Base-by-base conservation (phyloP, 805 yeast species). In the Pichia kluyveri region DNA sequence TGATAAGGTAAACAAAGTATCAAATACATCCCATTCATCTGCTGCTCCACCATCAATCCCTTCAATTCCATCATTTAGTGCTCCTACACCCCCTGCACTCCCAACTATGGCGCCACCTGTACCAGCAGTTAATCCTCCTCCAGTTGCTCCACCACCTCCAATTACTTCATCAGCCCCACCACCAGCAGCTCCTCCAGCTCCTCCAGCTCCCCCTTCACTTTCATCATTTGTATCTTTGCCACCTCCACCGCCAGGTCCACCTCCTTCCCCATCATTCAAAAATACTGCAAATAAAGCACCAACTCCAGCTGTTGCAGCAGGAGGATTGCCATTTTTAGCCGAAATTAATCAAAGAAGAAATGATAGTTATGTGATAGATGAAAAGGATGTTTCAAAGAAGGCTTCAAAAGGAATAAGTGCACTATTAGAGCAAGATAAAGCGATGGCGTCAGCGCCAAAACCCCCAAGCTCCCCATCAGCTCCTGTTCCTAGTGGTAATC, bases 321-420 rank as follows among this genome's bases (percentile, higher is more conserved):
- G 77, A 1, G 74, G 70, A 0, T 59, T 79, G 26, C 84, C 86
- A 8, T 79, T 80, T 55, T 67, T 79, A 43, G 79, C 79, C 0
- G 77, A 79, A 50, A 79, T 80, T 43, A 77, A 78, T 51, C 70
- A 73, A 38, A 76, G 74, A 58, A 68, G 83, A 60, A 70, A 73
- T 52, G 80, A 79, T 19, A 50, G 72, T 0, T 59, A 68, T 58
- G 81, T 76, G 14, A 68, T 79, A n/a, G 79, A 71, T 46, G 62
- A 56, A 19, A 53, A 47, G 15, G 43, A 49, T 9, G 60, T 56
- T 49, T 44, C 60, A 55, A 38, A 38, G 12, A 53, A 49, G 26
- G 32, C 43, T n/a, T 8, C 47, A 2, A 54, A 63, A 1, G 52
- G 62, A 12, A 52, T 60, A 8, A 63, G 66, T 31, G 53, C 67